Base-by-base conservation (phyloP, 2,329 filamentous ascomycete species). In the Cytospora chrysosperma region DNA sequence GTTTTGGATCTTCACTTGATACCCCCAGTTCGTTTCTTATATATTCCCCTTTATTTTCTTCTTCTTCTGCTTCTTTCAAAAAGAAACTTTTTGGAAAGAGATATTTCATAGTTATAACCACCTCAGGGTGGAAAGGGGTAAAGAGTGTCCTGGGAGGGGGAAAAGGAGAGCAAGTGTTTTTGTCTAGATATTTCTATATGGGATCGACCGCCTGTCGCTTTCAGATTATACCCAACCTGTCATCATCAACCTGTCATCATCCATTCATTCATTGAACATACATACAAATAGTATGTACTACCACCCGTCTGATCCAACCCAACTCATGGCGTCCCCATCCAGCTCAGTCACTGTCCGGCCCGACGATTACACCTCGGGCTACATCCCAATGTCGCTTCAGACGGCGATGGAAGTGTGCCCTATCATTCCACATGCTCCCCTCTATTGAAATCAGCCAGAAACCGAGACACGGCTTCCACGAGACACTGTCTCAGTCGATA, bases 401-500 rank as follows among this genome's bases (percentile, higher is more conserved):
- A 47, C 24, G 34, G 55, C 24, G 17, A 64, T 62, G 30, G 62
- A n/a, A n/a, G n/a, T n/a, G 49, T n/a, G 54, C 62, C 24, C 37
- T 32, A 13, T 72, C 67, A 65, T 77, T 73, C 73, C 74, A 80
- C 17, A 70, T 65, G 4, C 65, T 64, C 17, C 65, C 70, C 68
- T 74, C n/a, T n/a, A n/a, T n/a, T n/a, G n/a, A n/a, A n/a, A n/a
- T n/a, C n/a, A n/a, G n/a, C n/a, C n/a, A n/a, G n/a, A n/a, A n/a
- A n/a, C n/a, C n/a, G n/a, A n/a, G n/a, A n/a, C n/a, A n/a, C n/a
- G n/a, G n/a, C n/a, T n/a, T n/a, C n/a, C n/a, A n/a, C n/a, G n/a
- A n/a, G n/a, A n/a, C n/a, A n/a, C n/a, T n/a, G n/a, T n/a, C n/a
- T n/a, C n/a, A n/a, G n/a, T n/a, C n/a, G n/a, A n/a, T n/a, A n/a